Evolutionary conservation across 2,329 filamentous ascomycete genomes (phyloP), one percentile per base, ranked within the genome.

Genomic region (Alternaria ventricosa): DNA sequence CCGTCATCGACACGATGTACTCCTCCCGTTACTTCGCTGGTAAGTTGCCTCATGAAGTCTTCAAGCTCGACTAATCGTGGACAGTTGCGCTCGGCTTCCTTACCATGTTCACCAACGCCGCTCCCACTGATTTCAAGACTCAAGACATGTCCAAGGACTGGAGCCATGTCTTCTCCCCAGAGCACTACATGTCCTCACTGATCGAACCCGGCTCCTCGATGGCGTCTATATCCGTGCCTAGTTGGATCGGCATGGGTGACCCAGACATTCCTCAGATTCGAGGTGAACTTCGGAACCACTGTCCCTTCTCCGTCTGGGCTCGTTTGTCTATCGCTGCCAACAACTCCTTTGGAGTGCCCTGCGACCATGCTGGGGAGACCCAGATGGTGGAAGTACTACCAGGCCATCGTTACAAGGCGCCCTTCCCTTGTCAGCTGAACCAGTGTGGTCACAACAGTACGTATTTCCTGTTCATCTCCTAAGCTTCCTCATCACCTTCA

Each of bases 371-470:
- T n/a, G 49, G 49, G 13, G 49, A 53, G 36, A 54, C 57, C 18
- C 25, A n/a, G 20, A 59, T 53, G 25, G 41, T 43, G 13, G 47
- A 59, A 46, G 18, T 59, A 27, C n/a, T n/a, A 22, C 36, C 47
- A 8, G 33, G 36, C 9, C 13, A 20, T 18, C 15, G 25, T 2
- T 59, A 53, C 15, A 25, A 30, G 13, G 27, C 57, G 36, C 47
- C 47, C 5, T 30, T 50, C 5, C 41, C 23, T 6, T 41, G 33
- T 12, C 27, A 30, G 36, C 28, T 46, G 36, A 47, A 59, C 20
- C 57, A 59, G 27, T 41, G 57, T 45, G 27, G 57, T 27, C 47
- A 59, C 22, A 20, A 20, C 28, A 53, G 57, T 59, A 54, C 23
- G 41, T 46, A 46, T 23, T 23, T 11, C 45, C 18, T 41, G 1